phyloP scores from a whole-genome alignment of 768 basidiomycete genomes.

The Termitomyces sp. region DNA sequence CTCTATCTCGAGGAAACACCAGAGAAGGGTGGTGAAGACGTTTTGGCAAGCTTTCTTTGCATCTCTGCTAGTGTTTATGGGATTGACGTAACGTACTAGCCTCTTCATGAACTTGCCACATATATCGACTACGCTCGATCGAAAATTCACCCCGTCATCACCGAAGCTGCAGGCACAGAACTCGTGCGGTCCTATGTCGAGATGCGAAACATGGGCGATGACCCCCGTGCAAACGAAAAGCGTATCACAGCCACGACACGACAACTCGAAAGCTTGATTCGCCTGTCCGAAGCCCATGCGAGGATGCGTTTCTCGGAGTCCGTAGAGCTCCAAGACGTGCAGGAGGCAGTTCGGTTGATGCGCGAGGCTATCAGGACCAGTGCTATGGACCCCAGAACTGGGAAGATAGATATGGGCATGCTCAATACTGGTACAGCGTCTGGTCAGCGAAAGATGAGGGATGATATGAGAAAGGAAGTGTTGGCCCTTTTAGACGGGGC shows the following conservation, averaged over 20 bases:
- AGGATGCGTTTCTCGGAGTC: constrained; percentile 90
- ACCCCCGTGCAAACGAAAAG: constrained; percentile 84
- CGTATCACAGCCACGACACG: constrained; percentile 98
- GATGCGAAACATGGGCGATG: constrained; percentile 88
- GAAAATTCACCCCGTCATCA: constrained; percentile 81
- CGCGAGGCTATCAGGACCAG: constrained; percentile 92
- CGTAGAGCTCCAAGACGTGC: constrained; percentile 85
- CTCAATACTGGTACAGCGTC: constrained; percentile 91
- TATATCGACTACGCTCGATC: constrained; percentile 93
- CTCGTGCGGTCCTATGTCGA: constrained; percentile 90
- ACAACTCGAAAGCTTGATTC: constrained; percentile 96
- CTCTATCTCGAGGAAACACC: constrained; percentile 93
- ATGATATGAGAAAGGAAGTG: constrained; percentile 88
- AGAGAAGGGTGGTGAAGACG: constrained; percentile 58
- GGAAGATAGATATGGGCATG: constrained; percentile 96
- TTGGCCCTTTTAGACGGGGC: constrained; percentile 56
- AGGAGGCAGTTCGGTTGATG: constrained; percentile 93
- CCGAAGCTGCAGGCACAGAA: constrained; percentile 78
- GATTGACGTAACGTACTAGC: constrained; percentile 40
- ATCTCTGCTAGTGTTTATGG: neutral
- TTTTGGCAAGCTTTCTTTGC: constrained; percentile 57
- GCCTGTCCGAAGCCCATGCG: constrained; percentile 93
- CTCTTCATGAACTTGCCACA: constrained; percentile 84
- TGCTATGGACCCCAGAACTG: constrained; percentile 94
- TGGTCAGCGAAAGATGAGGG: constrained; percentile 79